Evolutionary conservation across 1,139 yeast species (phyloP).

Genomic region (Scheffersomyces insectosa): DNA sequence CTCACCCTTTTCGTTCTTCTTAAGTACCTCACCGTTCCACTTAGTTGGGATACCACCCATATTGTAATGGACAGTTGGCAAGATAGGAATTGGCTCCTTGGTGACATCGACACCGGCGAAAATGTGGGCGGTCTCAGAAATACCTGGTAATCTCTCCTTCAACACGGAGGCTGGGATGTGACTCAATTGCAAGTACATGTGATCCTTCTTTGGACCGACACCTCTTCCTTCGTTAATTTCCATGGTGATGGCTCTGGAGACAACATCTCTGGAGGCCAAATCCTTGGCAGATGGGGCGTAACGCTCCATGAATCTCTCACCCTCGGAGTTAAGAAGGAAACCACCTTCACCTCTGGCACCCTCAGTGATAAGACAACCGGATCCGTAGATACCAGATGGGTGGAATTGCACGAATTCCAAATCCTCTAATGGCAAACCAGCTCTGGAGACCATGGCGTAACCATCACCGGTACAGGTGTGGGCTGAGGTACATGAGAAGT

Average conservation of each 20-base stretch:
- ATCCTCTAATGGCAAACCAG: conserved; percentile 97
- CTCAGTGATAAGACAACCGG: conserved; percentile 97
- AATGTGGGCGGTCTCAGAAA: conserved; percentile 96
- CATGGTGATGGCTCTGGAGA: conserved; percentile 96
- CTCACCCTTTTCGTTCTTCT: conserved; percentile 81
- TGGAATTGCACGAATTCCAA: conserved; percentile 98
- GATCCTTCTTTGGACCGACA: conserved; percentile 96
- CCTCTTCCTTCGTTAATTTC: conserved; percentile 99
- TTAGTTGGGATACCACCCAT: conserved; percentile 99
- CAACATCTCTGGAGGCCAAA: conserved; percentile 97
- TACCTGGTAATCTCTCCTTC: conserved; percentile 97
- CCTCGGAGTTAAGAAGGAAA: conserved; percentile 90
- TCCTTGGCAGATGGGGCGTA: conserved; percentile 99
- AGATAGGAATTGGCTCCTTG: conserved; percentile 97
- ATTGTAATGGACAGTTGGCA: conserved; percentile 98
- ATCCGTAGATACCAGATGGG: conserved; percentile 98
- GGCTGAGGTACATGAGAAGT: conserved; percentile 98
- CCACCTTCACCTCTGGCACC: conserved; percentile 99
- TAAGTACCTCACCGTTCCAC: conserved; percentile 94
- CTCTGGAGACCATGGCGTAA: conserved; percentile 96
- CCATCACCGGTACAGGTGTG: conserved; percentile 99
- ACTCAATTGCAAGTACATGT: conserved; percentile 89
- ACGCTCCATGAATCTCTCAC: conserved; percentile 99
- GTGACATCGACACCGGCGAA: conserved; percentile 99
- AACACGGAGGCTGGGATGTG: conserved; percentile 92